Base-by-base conservation (phyloP, 495 filamentous ascomycete genomes). In the Cladorrhinum samala region DNA sequence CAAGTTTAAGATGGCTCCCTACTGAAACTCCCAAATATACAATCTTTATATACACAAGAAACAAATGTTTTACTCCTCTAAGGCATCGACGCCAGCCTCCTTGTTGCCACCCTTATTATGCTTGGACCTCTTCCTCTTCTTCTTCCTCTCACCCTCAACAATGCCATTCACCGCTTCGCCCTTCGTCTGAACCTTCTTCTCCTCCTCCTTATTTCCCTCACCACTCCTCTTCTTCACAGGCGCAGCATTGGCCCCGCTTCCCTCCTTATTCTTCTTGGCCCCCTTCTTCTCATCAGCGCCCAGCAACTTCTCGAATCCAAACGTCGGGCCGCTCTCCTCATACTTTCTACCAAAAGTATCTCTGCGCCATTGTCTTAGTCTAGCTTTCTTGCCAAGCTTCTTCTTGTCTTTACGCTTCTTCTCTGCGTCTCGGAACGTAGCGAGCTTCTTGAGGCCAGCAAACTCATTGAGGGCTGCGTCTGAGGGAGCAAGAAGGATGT, bases 361-460 rank as follows among this genome's bases (percentile, higher is more conserved):
- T 71, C 86, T 84, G 52, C 93, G 81, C 93, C 93, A 97, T 70
- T 96, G 78, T 63, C 88, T 75, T 47, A 97, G 71, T 24, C 90
- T 79, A 21, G 87, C 88, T 71, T 96, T 96, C 81, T 96, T 97
- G 53, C 88, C 86, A 27, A 95, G 76, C 58, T 78, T 79, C 73
- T 92, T 95, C 72, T 84, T 83, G 63, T 98, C 93, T 59, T 84
- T 85, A 53, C 72, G 73, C 75, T 97, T 96, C 79, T 91, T 91
- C 61, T 89, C 88, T 1, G 73, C 69, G 63, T 96, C 91, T 48
- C 93, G 78, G 74, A 93, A 98, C 19, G 87, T 71, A 9, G 92
- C 92, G 54, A 95, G 78, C 70, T 95, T 96, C 79, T 97, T 98
- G 59, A 98, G 73, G 9, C 93, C 93, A 13, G 85, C 92, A 58